A percentile compares a stretch with the other conserved stretches of the same genome.
Evolutionary conservation across 768 basidiomycete species (phyloP).

Genomic region (Rhizopogon sp.): DNA sequence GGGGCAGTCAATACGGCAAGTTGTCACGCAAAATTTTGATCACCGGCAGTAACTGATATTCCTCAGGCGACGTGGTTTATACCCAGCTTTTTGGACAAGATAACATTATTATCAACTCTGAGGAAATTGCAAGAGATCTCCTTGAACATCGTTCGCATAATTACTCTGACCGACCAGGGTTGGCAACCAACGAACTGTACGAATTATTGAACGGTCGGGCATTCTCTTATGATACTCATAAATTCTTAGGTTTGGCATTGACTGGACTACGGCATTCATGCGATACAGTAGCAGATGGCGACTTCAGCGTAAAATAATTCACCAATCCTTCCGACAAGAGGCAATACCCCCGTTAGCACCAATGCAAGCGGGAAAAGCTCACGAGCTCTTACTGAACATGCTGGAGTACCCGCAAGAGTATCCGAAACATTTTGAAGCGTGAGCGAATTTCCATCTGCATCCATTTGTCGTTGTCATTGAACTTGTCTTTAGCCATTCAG

Average conservation of each 20-base stretch:
- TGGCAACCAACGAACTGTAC: slow-evolving; percentile 4
- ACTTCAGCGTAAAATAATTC: slow-evolving; percentile 10
- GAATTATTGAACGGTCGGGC: background rate
- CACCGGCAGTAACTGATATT: background rate
- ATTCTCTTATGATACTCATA: background rate
- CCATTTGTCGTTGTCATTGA: background rate
- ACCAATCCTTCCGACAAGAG: slow-evolving; percentile 8
- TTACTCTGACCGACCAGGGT: slow-evolving; percentile 7
- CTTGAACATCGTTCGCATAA: slow-evolving; percentile 8
- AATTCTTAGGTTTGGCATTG: slow-evolving; percentile 4
- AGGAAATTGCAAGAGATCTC: slow-evolving; percentile 7
- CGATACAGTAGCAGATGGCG: slow-evolving; percentile 13
- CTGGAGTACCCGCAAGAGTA: background rate
- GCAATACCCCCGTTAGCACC: background rate
- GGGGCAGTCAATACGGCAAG: background rate
- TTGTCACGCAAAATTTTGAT: background rate
- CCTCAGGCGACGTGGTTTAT: slow-evolving; percentile 5
- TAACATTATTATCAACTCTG: slow-evolving; percentile 11
- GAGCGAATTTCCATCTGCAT: background rate
- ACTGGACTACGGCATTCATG: slow-evolving; percentile 7
- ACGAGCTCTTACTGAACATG: background rate
- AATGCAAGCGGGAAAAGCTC: slow-evolving; percentile 1
- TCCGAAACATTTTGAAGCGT: slow-evolving; percentile 1
- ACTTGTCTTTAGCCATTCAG: background rate
- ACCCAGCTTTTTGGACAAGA: slow-evolving; percentile 3